phyloP scores from a whole-genome alignment of 352 stramenopile genomes.

The Globisporangium solare region DNA sequence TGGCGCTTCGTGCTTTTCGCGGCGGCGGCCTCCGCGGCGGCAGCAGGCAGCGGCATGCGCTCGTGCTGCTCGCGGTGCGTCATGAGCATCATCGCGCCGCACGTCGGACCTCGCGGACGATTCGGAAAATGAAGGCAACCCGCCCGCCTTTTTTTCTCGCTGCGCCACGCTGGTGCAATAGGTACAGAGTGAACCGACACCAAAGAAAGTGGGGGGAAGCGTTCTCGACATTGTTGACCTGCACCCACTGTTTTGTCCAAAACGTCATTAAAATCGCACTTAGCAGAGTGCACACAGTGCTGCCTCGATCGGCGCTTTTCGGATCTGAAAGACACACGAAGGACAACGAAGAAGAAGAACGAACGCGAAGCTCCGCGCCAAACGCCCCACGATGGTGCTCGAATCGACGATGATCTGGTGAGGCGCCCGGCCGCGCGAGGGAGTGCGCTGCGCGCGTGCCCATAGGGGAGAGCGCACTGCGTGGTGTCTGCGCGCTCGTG shows the following conservation, averaged over 20 bases:
- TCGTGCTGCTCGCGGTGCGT: slow-evolving; percentile 9
- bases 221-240: neutral
- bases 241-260: neutral
- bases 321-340: slow-evolving; percentile 15
- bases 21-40: neutral
- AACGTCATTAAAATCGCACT: neutral
- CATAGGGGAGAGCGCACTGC: no score
- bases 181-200: slow-evolving; percentile 6
- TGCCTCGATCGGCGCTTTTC: neutral
- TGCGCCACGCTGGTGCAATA: neutral
- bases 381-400: slow-evolving; percentile 62
- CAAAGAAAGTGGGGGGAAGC: neutral
- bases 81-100: slow-evolving; percentile 6
- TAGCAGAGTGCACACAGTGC: neutral
- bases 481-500: neutral
- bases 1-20: slow-evolving; percentile 46
- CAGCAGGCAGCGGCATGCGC: neutral
- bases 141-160: neutral
- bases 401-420: slow-evolving; percentile 89
- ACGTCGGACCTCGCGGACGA: slow-evolving; percentile 10
- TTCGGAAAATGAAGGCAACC: slow-evolving; percentile 4
- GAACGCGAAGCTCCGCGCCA: slow-evolving; percentile 1
- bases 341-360: slow-evolving; percentile 2
- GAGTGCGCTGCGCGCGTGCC: no score
- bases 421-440: slow-evolving; percentile 6